Evolutionary conservation across 345 rosid species (phyloP), one percentile per base, ranked within the genome.

Genomic region (Rhizophora apiculata): DNA sequence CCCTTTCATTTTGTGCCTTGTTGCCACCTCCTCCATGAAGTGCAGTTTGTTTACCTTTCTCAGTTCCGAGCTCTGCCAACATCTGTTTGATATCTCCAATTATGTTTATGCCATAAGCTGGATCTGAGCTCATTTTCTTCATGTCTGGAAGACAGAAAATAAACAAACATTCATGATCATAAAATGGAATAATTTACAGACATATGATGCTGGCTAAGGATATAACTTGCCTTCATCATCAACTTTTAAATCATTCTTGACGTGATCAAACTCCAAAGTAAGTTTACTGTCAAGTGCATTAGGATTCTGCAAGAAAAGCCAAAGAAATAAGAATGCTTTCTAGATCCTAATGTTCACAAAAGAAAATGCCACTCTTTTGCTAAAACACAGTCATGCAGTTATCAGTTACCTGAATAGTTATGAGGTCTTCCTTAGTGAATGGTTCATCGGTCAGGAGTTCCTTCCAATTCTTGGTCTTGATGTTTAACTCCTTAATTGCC

Each of bases 21-120:
- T 85, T 82, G 46, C 99, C 98, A 75, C 98, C 99, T 64, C 99
- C 98, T 54, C 99, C 99, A 52, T 82, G 96, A 69, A 87, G 79
- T 72, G 96, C 98, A 75, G 91, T 76, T 82, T 88, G 76, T 80
- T 75, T 88, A 30, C 86, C 98, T 78, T 95, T 90, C 68, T 95
- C 97, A 65, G 97, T 92, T 65, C 99, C 99, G 74, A 92, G 90
- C 74, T 88, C 98, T 29, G 84, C 79, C 55, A 95, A 82, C 98
- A 92, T 90, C 62, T 89, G 85, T 86, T 88, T 90, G 78, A 92
- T 84, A 83, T 95, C 98, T 73, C 96, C 94, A 64, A 84, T 66
- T 31, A 81, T 80, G 60, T 89, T 90, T 53, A 92, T 92, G 81
- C 90, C 87, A 78, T 84, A 85, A 58, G 87, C 70, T 46, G 99